phyloP scores from a whole-genome alignment of 768 basidiomycete species.

The Xerocomellus amylosporus region DNA sequence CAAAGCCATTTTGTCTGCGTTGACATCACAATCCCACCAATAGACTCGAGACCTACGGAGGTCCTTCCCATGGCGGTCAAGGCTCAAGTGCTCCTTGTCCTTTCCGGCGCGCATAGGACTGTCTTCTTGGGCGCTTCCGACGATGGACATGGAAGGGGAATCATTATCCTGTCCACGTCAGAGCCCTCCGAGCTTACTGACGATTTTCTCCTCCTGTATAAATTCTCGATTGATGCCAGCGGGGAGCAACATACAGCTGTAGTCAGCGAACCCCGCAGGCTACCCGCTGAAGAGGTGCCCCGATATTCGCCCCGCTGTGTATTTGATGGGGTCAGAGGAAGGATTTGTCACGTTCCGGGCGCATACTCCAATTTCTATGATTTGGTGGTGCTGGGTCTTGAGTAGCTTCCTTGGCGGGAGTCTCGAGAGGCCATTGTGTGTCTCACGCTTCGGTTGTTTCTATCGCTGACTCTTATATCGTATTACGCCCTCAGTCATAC shows the following conservation, averaged over 20 bases:
- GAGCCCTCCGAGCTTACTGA: not conserved
- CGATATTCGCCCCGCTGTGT: not conserved
- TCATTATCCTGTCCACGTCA: constrained; percentile 7
- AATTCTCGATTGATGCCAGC: constrained; percentile 21
- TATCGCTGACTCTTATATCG: not conserved
- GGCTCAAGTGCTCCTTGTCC: constrained; percentile 15
- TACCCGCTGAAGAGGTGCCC: constrained; percentile 7
- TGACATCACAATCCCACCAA: constrained; percentile 15
- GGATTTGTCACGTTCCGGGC: constrained; percentile 12
- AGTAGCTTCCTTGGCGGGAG: not conserved
- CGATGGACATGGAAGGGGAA: constrained; percentile 18
- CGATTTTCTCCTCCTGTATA: constrained; percentile 8
- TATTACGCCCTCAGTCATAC: not conserved
- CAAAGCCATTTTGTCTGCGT: constrained; percentile 14
- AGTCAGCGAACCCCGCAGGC: constrained; percentile 12
- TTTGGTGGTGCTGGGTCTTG: constrained; percentile 15
- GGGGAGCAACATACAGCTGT: constrained; percentile 9
- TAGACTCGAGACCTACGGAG: not conserved
- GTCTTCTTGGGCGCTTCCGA: constrained; percentile 10
- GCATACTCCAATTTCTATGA: not conserved
- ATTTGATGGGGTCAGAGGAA: constrained; percentile 22
- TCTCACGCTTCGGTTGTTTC: not conserved
- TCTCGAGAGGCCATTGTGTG: not conserved
- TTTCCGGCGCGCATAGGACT: constrained; percentile 5
- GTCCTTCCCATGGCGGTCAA: constrained; percentile 15